These are phyloP conservation scores for Waltiozyma sp. DNA, from an alignment of 1,139 yeast species.

Conservation along the genomic window DNA sequence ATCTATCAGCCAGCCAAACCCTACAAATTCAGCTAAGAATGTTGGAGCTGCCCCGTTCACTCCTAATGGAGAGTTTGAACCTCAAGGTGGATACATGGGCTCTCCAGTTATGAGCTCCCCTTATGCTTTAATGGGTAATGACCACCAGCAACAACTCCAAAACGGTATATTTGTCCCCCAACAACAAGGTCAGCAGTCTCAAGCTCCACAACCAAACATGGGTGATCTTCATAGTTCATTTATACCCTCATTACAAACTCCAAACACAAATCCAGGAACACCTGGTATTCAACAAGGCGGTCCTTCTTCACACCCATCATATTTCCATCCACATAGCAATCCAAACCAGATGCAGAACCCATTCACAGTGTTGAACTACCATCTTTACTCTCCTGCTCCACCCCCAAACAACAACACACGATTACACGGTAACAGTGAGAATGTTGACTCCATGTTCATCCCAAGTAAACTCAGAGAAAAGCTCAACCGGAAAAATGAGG, in stretches of 20 bases:
- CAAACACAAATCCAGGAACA: constrained; percentile 6
- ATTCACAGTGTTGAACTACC: constrained; percentile 66
- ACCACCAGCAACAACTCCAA: constrained; percentile 6
- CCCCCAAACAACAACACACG: constrained; percentile 60
- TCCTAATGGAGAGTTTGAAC: not conserved
- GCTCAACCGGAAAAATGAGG: constrained; percentile 67
- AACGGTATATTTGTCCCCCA: constrained; percentile 3
- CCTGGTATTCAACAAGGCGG: constrained; percentile 7
- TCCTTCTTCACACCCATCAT: constrained; percentile 3
- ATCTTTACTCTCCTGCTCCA: constrained; percentile 81
- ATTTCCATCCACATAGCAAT: constrained; percentile 6
- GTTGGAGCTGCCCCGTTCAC: constrained; percentile 4
- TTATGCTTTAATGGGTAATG: not conserved
- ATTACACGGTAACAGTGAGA: constrained; percentile 59
- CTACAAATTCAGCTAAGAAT: constrained; percentile 9
- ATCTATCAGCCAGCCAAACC: constrained; percentile 1
- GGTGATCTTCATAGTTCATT: not conserved
- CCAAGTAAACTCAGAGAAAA: constrained; percentile 63
- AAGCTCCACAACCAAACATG: not conserved
- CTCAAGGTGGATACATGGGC: not conserved
- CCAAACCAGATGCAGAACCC: constrained; percentile 13
- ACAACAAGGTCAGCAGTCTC: constrained; percentile 1
- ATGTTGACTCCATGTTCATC: constrained; percentile 58
- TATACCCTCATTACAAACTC: not conserved
- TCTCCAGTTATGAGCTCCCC: not conserved